Evolutionary conservation across 768 basidiomycete genomes (phyloP).

Genomic region (Psilocybe tampanensis): DNA sequence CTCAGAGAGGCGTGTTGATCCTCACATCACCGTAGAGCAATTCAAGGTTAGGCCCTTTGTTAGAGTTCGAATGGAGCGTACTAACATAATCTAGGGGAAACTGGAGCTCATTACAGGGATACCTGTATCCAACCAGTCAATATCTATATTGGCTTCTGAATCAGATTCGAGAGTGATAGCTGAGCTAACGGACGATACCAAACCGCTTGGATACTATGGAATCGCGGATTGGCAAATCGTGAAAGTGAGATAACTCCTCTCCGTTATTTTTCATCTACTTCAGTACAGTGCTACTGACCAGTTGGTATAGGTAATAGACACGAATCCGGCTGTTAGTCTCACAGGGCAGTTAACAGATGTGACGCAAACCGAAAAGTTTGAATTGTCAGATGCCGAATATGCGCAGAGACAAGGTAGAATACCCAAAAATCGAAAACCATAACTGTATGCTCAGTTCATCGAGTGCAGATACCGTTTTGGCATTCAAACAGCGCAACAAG

Average conservation of each 20-base stretch:
- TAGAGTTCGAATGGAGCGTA: slow-evolving; percentile 17
- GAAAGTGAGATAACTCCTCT: slow-evolving; percentile 52
- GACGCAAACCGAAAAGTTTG: slow-evolving; percentile 90
- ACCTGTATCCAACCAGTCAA: slow-evolving; percentile 67
- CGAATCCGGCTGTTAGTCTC: slow-evolving; percentile 72
- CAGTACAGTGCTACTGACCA: neutral
- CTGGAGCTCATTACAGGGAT: slow-evolving; percentile 94
- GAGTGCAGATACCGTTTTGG: slow-evolving; percentile 79
- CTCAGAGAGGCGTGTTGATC: slow-evolving; percentile 86
- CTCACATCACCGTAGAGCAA: slow-evolving; percentile 69
- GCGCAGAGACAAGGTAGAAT: slow-evolving; percentile 71
- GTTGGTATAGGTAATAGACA: slow-evolving; percentile 62
- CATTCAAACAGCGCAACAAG: slow-evolving; percentile 85
- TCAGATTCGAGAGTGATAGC: slow-evolving; percentile 51
- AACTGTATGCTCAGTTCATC: neutral
- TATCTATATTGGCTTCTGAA: slow-evolving; percentile 65
- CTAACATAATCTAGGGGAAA: slow-evolving; percentile 53
- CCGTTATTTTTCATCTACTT: neutral
- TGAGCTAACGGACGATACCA: slow-evolving; percentile 64
- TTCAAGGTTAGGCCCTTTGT: slow-evolving; percentile 68
- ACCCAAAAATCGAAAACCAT: slow-evolving; percentile 1
- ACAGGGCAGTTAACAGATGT: slow-evolving; percentile 88
- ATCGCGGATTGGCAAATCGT: slow-evolving; percentile 78
- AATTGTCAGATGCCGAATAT: slow-evolving; percentile 82
- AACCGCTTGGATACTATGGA: slow-evolving; percentile 75